phyloP scores from a whole-genome alignment of 2,329 filamentous ascomycete species.

The Coniochaeta sp. region DNA sequence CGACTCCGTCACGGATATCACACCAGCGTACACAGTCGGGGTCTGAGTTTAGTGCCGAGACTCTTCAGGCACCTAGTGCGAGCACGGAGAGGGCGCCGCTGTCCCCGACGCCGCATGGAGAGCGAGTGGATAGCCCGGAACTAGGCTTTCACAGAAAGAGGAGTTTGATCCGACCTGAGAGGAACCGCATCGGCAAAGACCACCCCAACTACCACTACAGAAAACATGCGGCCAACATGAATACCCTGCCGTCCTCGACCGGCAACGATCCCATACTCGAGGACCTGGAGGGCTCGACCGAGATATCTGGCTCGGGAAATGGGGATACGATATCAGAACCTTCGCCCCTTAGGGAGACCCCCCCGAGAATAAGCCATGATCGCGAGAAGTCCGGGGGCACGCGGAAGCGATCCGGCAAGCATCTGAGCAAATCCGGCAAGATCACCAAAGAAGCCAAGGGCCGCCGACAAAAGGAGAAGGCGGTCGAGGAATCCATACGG shows the following conservation, averaged over 20 bases:
- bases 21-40: constrained; percentile 51
- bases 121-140: constrained; percentile 9
- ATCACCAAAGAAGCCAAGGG: constrained; percentile 49
- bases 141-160: constrained; percentile 60
- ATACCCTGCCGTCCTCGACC: constrained; percentile 80
- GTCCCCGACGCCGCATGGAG: constrained; percentile 35
- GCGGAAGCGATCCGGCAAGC: constrained; percentile 27
- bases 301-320: constrained; percentile 40
- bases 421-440: constrained; percentile 40
- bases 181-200: constrained; percentile 74
- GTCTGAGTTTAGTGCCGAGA: constrained; percentile 50
- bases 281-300: constrained; percentile 60
- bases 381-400: constrained; percentile 28
- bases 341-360: constrained; percentile 27
- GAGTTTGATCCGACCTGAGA: constrained; percentile 83
- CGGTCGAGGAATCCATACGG: constrained; percentile 54
- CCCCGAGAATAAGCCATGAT: constrained; percentile 24
- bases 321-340: constrained; percentile 36
- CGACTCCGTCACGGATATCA: constrained; percentile 28
- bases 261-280: constrained; percentile 86
- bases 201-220: constrained; percentile 96
- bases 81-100: constrained; percentile 49
- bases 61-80: constrained; percentile 44
- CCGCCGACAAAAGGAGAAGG: constrained; percentile 39
- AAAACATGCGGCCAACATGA: constrained; percentile 90